Evolutionary conservation across 768 basidiomycete species (phyloP).

Genomic region (Strobilomyces confusus): DNA sequence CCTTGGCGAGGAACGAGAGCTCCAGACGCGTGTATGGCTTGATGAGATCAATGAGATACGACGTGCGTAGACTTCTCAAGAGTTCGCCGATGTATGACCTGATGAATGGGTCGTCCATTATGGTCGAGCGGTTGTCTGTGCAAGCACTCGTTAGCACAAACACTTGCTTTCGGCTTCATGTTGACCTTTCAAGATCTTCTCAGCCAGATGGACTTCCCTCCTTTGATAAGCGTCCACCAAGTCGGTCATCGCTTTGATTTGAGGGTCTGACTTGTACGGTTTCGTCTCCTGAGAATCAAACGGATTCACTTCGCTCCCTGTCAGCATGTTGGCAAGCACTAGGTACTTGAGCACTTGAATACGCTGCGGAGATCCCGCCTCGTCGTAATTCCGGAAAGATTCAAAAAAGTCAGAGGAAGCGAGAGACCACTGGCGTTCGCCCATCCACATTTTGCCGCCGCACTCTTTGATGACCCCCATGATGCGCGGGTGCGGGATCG

Average conservation of each 20-base stretch:
- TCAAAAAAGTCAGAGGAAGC: conserved; percentile 99
- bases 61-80: conserved; percentile 87
- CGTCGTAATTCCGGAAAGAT: conserved; percentile 97
- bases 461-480: conserved; percentile 99
- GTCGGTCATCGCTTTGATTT: conserved; percentile 98
- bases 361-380: conserved; percentile 92
- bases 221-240: conserved; percentile 96
- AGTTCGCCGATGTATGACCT: conserved; percentile 95
- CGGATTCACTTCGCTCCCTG: conserved; percentile 96
- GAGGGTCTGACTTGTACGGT: conserved; percentile 91
- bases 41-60: conserved; percentile 96
- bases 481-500: conserved; percentile 96
- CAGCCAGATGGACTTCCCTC: conserved; percentile 94
- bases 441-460: conserved; percentile 99
- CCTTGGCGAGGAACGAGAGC: conserved; percentile 89
- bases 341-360: conserved; percentile 99
- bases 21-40: conserved; percentile 96
- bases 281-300: conserved; percentile 99
- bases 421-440: conserved; percentile 97
- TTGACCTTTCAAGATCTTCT: conserved; percentile 87
- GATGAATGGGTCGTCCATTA: conserved; percentile 96
- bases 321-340: conserved; percentile 96
- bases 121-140: conserved; percentile 87
- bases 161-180: neutral
- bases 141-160: neutral